Evolutionary conservation across 1,284 basidiomycete genomes (phyloP).

Genomic region (Kalmanozyma brasiliensis): DNA sequence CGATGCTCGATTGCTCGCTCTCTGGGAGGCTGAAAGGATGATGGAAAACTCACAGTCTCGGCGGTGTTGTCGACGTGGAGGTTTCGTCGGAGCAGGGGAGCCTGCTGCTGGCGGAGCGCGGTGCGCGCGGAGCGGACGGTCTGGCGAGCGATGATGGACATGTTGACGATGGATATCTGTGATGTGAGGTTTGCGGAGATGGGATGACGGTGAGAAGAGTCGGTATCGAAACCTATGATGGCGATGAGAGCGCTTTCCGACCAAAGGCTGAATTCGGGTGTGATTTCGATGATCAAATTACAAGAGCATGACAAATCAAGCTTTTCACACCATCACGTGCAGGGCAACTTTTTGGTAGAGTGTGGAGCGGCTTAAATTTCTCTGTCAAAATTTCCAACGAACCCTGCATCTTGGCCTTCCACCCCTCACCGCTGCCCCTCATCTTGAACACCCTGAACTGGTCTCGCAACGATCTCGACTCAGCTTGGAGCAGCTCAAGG

Average conservation of each 20-base stretch:
- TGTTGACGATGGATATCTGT: conserved; percentile 34
- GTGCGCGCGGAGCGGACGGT: conserved; percentile 53
- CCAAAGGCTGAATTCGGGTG: conserved; percentile 32
- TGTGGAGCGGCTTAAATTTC: conserved; percentile 23
- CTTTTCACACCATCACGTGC: conserved; percentile 26
- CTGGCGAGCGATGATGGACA: conserved; percentile 55
- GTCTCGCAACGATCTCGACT: too few relatives aligned
- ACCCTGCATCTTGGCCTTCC: background rate
- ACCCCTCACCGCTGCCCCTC: background rate
- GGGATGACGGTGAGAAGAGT: background rate
- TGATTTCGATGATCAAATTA: conserved; percentile 11
- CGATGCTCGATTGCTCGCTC: too few relatives aligned
- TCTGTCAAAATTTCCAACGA: conserved; percentile 19
- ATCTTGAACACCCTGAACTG: background rate
- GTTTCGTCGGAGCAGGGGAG: conserved; percentile 52
- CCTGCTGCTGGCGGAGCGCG: conserved; percentile 52
- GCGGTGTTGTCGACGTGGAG: conserved; percentile 66
- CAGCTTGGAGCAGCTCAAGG: too few relatives aligned
- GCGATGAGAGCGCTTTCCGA: conserved; percentile 12
- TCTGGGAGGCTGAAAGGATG: background rate
- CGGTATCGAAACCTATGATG: conserved; percentile 16
- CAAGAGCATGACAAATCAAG: conserved; percentile 32
- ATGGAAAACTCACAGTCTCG: conserved; percentile 58
- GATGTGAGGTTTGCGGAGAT: too few relatives aligned
- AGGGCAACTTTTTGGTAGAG: conserved; percentile 1